Evolutionary conservation across 495 filamentous ascomycete species (phyloP).

Genomic region (Trichoderma erinaceum): DNA sequence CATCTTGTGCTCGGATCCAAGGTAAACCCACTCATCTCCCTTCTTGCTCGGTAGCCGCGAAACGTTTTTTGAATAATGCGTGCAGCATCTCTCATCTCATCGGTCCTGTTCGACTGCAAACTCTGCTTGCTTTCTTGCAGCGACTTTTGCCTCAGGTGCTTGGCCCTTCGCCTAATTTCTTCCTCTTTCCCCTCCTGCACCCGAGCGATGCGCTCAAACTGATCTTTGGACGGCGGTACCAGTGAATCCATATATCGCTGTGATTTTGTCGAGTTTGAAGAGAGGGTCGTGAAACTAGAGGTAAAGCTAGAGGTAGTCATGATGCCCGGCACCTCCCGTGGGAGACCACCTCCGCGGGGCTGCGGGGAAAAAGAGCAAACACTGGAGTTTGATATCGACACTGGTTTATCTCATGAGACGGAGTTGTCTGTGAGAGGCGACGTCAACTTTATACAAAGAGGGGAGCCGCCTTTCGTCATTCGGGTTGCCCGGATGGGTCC

Average conservation of each 20-base stretch:
- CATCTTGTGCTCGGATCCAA: conserved; percentile 64
- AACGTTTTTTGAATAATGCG: conserved; percentile 59
- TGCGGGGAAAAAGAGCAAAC: background rate
- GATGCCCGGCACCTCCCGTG: conserved; percentile 3
- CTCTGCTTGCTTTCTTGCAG: background rate
- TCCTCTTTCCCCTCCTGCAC: conserved; percentile 43
- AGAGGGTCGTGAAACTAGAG: background rate
- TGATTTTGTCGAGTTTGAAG: background rate
- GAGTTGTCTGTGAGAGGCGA: background rate
- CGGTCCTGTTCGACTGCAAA: background rate
- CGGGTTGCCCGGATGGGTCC: background rate
- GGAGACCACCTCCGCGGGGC: conserved; percentile 6
- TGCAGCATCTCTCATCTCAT: conserved; percentile 38
- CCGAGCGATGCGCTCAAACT: conserved; percentile 37
- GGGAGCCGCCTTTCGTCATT: background rate
- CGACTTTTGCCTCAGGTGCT: conserved; percentile 28
- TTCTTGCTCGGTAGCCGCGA: conserved; percentile 61
- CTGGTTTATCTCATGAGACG: background rate
- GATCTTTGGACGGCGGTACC: conserved; percentile 35
- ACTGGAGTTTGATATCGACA: background rate
- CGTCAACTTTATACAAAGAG: background rate
- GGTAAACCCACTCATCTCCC: conserved; percentile 57
- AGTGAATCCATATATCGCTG: conserved; percentile 46
- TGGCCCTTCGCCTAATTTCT: conserved; percentile 31
- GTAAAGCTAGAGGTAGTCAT: conserved; percentile 2